These are phyloP conservation scores for Aspergillus sp. DNA, from an alignment of 2,329 filamentous ascomycete species.

Conservation along the genomic window DNA sequence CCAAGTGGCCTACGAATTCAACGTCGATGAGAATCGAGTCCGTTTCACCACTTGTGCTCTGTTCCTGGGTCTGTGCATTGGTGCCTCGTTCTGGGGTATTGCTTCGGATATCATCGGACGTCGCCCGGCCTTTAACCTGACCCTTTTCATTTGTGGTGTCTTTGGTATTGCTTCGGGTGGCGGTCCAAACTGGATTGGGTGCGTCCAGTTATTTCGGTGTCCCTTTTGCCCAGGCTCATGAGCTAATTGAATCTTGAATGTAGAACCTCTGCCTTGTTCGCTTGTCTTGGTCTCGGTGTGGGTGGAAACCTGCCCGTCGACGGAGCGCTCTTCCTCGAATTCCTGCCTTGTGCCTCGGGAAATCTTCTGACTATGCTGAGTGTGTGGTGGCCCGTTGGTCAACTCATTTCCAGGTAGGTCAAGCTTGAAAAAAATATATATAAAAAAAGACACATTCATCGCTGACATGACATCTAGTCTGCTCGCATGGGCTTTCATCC, in stretches of 20 bases:
- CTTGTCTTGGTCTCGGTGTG: slow-evolving; percentile 62
- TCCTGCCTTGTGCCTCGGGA: slow-evolving; percentile 69
- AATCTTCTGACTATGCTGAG: slow-evolving; percentile 74
- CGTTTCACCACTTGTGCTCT: slow-evolving; percentile 76
- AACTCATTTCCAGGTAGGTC: slow-evolving; percentile 57
- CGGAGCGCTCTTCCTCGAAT: slow-evolving; percentile 77
- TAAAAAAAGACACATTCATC: too few species aligned
- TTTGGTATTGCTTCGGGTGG: slow-evolving; percentile 70
- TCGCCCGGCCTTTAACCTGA: slow-evolving; percentile 75
- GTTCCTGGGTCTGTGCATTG: slow-evolving; percentile 71
- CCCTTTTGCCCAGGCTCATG: not conserved
- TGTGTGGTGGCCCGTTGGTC: slow-evolving; percentile 81
- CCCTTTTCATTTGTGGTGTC: slow-evolving; percentile 67
- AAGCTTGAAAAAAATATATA: not conserved
- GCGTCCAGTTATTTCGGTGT: slow-evolving; percentile 21
- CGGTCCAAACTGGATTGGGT: slow-evolving; percentile 60
- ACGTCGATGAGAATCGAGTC: slow-evolving; percentile 63
- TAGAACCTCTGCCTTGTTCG: slow-evolving; percentile 56
- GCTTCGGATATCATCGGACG: slow-evolving; percentile 74
- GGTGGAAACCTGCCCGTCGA: slow-evolving; percentile 76
- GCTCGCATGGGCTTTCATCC: slow-evolving; percentile 72
- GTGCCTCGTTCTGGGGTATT: slow-evolving; percentile 76
- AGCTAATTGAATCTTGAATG: not conserved
- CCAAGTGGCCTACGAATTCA: slow-evolving; percentile 70
- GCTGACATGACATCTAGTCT: slow-evolving; percentile 12